Percentiles rank a stretch among this genome's conserved stretches.
Conservation (phyloP, 1,284 basidiomycete species). For the Fistulina hepatica region DNA sequence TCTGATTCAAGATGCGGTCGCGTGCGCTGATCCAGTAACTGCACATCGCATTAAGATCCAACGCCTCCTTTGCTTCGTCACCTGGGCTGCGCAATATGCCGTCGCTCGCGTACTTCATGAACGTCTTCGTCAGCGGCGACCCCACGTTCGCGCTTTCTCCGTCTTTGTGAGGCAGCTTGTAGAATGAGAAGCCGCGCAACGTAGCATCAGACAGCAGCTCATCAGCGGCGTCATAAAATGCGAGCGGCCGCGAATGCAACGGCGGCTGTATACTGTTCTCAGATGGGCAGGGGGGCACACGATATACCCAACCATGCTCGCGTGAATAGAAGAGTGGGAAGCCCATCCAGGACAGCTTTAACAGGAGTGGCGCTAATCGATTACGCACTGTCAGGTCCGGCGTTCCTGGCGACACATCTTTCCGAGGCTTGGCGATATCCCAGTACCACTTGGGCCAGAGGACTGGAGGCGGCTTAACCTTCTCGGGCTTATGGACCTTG, state of each 20-base stretch:
- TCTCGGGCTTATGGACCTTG: conserved; percentile 6
- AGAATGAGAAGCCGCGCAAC: conserved; percentile 50
- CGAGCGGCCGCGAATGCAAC: conserved; percentile 31
- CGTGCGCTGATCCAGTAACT: conserved; percentile 96
- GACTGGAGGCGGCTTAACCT: conserved; percentile 35
- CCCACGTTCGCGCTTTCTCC: conserved; percentile 93
- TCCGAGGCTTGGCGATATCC: conserved; percentile 73
- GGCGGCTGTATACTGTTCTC: conserved; percentile 21
- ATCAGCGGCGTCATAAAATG: conserved; percentile 56
- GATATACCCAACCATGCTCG: conserved; percentile 88
- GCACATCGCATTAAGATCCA: conserved; percentile 91
- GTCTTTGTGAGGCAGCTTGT: conserved; percentile 93
- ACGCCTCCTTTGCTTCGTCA: conserved; percentile 70
- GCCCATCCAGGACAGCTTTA: conserved; percentile 82
- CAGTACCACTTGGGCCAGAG: conserved; percentile 94
- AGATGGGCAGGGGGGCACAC: conserved; percentile 39
- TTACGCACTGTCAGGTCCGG: conserved; percentile 85
- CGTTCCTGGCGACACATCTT: conserved; percentile 49
- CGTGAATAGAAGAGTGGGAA: conserved; percentile 82
- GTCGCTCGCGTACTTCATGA: conserved; percentile 81
- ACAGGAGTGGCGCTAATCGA: conserved; percentile 74
- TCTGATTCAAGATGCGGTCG: conserved; percentile 87
- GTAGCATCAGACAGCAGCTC: conserved; percentile 36
- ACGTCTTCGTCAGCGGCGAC: conserved; percentile 82
- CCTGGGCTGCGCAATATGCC: conserved; percentile 75